Evolutionary conservation across 495 filamentous ascomycete species (phyloP).

Genomic region (Pseudevernia furfuracea): DNA sequence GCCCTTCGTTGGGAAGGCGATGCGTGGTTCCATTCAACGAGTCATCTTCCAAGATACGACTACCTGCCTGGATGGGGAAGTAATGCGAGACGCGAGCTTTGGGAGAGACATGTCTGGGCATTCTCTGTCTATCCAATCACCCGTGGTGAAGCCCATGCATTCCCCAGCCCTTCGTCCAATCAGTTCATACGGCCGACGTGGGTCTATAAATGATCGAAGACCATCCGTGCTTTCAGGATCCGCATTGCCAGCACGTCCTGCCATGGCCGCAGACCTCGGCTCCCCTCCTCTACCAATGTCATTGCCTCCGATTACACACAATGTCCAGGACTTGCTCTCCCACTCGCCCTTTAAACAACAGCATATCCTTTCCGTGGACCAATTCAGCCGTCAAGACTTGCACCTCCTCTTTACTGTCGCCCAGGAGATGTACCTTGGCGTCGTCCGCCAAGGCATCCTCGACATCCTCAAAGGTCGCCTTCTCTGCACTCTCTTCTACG

Average conservation of each 20-base stretch:
- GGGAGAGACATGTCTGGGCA: constrained; percentile 76
- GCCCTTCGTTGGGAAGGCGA: constrained; percentile 62
- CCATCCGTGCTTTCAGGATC: neutral
- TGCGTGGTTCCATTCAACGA: constrained; percentile 67
- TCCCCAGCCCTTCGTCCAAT: constrained; percentile 34
- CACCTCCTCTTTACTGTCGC: constrained; percentile 93
- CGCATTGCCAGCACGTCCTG: constrained; percentile 18
- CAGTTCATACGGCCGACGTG: constrained; percentile 40
- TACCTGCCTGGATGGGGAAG: constrained; percentile 65
- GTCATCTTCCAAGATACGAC: constrained; percentile 73
- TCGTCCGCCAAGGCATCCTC: constrained; percentile 81
- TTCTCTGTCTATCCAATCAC: constrained; percentile 43
- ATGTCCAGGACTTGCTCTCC: constrained; percentile 62
- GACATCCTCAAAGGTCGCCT: constrained; percentile 78
- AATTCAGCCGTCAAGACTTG: constrained; percentile 78
- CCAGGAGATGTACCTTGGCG: constrained; percentile 90
- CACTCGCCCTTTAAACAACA: constrained; percentile 76
- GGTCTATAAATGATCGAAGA: constrained; percentile 15
- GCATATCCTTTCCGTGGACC: constrained; percentile 81
- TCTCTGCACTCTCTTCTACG: constrained; percentile 89
- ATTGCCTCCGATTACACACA: constrained; percentile 44
- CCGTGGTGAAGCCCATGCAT: constrained; percentile 42
- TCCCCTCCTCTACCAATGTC: constrained; percentile 44
- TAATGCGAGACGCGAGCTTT: constrained; percentile 47
- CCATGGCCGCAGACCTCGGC: constrained; percentile 44